Percentiles rank a stretch among this genome's conserved stretches.
phyloP scores from a whole-genome alignment of 1,284 basidiomycete species.

The Athelia psychrophila region DNA sequence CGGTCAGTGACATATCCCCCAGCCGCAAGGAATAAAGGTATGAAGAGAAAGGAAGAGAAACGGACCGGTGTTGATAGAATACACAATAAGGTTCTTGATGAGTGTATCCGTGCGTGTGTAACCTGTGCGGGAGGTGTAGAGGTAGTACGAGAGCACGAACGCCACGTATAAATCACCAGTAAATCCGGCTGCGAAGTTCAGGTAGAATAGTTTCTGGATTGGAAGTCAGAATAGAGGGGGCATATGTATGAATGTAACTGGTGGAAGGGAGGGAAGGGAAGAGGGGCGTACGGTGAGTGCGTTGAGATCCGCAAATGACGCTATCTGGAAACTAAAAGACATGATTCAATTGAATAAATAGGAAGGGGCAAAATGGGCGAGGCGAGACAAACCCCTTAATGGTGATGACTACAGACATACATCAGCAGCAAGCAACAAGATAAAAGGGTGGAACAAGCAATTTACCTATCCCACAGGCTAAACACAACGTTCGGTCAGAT shows the following conservation, averaged over 20 bases:
- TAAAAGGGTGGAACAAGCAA: neutral
- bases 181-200: conserved; percentile 38
- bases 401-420: neutral
- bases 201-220: conserved; percentile 31
- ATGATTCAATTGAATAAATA: neutral
- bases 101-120: conserved; percentile 41
- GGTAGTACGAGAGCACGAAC: conserved; percentile 36
- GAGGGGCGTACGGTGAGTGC: neutral
- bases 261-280: neutral
- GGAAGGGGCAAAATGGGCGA: neutral
- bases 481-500: neutral
- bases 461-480: neutral
- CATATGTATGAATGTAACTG: neutral
- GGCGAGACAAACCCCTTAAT: neutral
- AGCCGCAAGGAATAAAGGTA: conserved; percentile 5
- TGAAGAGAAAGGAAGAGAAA: too few species aligned
- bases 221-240: too few species aligned
- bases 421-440: neutral
- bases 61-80: conserved; percentile 45
- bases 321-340: neutral
- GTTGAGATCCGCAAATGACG: neutral
- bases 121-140: conserved; percentile 40
- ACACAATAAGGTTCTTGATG: conserved; percentile 39
- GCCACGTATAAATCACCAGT: conserved; percentile 42
- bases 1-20: neutral